Evolutionary conservation across 1,284 basidiomycete genomes (phyloP).

Genomic region (Cutaneotrichosporon sp.): DNA sequence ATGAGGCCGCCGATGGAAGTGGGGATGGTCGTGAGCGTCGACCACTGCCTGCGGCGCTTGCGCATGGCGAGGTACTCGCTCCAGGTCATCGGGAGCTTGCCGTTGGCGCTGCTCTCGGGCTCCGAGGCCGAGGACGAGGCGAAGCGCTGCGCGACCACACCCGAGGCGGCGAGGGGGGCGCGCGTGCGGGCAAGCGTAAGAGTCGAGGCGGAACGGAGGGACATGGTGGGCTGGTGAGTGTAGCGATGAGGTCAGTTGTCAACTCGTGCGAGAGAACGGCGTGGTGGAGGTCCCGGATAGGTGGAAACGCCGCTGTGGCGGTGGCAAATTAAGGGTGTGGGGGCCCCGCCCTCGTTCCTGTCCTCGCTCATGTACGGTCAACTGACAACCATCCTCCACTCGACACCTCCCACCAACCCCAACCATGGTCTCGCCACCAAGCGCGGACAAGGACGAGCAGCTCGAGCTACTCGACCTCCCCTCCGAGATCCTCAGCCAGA

Average conservation of each 20-base stretch:
- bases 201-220: slow-evolving; percentile 27
- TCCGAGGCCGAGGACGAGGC: slow-evolving; percentile 14
- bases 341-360: background rate
- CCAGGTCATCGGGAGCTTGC: slow-evolving; percentile 63
- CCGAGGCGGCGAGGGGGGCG: slow-evolving; percentile 1
- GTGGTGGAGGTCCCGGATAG: background rate
- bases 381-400: background rate
- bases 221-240: slow-evolving; percentile 20
- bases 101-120: slow-evolving; percentile 31
- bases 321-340: slow-evolving; percentile 17
- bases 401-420: too few species aligned
- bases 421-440: slow-evolving; percentile 9
- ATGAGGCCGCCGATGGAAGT: slow-evolving; percentile 68
- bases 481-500: slow-evolving; percentile 41
- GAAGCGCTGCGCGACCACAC: slow-evolving; percentile 15
- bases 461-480: slow-evolving; percentile 39
- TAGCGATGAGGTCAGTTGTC: background rate
- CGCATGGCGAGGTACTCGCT: slow-evolving; percentile 75
- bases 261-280: background rate
- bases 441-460: background rate
- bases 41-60: slow-evolving; percentile 41
- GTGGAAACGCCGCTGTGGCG: slow-evolving; percentile 16
- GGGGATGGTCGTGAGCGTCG: slow-evolving; percentile 71
- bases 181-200: slow-evolving; percentile 10
- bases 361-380: too few species aligned